These are phyloP conservation scores for Ensete ventricosum DNA, from an alignment of 176 grass and related monocot genomes.

Conservation along the genomic window DNA sequence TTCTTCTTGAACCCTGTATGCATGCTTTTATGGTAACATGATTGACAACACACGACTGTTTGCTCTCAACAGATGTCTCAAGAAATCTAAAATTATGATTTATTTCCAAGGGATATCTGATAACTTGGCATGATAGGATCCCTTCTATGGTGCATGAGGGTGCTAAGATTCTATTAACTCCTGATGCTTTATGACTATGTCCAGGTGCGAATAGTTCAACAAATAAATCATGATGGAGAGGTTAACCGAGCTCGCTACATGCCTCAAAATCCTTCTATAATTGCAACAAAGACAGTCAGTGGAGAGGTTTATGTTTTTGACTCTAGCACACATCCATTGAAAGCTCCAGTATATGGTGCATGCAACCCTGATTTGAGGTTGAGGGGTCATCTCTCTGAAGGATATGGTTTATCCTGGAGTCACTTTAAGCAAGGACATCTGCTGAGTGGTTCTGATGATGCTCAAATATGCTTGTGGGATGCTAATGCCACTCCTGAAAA, in stretches of 20 bases:
- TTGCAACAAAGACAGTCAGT: slow-evolving; percentile 95
- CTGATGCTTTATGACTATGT: slow-evolving; percentile 6
- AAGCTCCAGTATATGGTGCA: slow-evolving; percentile 77
- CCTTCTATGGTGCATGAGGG: neutral
- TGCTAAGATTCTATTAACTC: neutral
- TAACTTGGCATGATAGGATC: neutral
- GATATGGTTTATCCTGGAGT: slow-evolving; percentile 98
- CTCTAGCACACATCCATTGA: slow-evolving; percentile 96
- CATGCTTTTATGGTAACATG: no score
- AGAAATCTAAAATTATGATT: no score
- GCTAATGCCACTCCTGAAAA: slow-evolving; percentile 72
- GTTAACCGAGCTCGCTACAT: slow-evolving; percentile 95
- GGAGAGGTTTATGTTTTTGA: slow-evolving; percentile 97
- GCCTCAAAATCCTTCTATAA: slow-evolving; percentile 96
- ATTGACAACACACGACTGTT: no score
- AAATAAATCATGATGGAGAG: slow-evolving; percentile 99
- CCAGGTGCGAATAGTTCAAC: slow-evolving; percentile 98
- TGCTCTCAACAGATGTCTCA: no score
- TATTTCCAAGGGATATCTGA: neutral
- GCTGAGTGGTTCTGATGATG: slow-evolving; percentile 95
- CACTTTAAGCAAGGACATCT: slow-evolving; percentile 87
- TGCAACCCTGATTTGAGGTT: slow-evolving; percentile 94
- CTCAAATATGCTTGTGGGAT: slow-evolving; percentile 93
- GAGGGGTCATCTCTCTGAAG: slow-evolving; percentile 89
- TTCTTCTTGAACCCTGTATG: neutral